phyloP scores from a whole-genome alignment of 495 filamentous ascomycete genomes.

The Bacidia gigantensis region DNA sequence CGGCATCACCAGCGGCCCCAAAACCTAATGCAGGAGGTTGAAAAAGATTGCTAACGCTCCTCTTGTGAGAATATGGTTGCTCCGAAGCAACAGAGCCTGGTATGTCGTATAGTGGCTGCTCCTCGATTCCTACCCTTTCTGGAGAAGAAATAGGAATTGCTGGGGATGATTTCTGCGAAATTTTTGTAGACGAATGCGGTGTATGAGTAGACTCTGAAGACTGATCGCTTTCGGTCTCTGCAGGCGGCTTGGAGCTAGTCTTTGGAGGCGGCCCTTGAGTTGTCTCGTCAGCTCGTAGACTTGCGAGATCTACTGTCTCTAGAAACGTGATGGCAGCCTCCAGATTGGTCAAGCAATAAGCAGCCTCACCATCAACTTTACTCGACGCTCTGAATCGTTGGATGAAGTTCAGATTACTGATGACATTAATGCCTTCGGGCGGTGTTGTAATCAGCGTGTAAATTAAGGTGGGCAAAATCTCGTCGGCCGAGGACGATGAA shows the following conservation, averaged over 20 bases:
- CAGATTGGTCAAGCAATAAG: slow-evolving; percentile 91
- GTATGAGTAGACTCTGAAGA: slow-evolving; percentile 17
- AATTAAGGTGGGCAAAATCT: slow-evolving; percentile 91
- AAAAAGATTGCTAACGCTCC: slow-evolving; percentile 70
- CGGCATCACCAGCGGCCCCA: slow-evolving; percentile 68
- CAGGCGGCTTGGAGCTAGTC: slow-evolving; percentile 26
- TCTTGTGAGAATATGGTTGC: slow-evolving; percentile 35
- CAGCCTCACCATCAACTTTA: slow-evolving; percentile 82
- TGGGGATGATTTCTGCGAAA: too few species aligned
- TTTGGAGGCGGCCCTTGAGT: slow-evolving; percentile 49
- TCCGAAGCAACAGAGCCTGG: neutral
- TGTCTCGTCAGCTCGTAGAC: slow-evolving; percentile 69
- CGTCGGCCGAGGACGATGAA: slow-evolving; percentile 88
- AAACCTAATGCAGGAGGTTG: slow-evolving; percentile 66
- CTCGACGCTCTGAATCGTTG: slow-evolving; percentile 79
- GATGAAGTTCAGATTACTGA: slow-evolving; percentile 88
- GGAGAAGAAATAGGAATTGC: too few species aligned
- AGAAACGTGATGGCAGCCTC: slow-evolving; percentile 92
- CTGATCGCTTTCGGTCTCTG: slow-evolving; percentile 8
- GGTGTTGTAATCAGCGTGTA: slow-evolving; percentile 86
- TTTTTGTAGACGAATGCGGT: neutral
- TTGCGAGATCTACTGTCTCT: slow-evolving; percentile 93
- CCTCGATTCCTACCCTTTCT: slow-evolving; percentile 24
- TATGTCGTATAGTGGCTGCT: slow-evolving; percentile 17
- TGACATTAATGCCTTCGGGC: slow-evolving; percentile 71